Conservation (phyloP, 768 basidiomycete species). For the Amanita pallidorosea region DNA sequence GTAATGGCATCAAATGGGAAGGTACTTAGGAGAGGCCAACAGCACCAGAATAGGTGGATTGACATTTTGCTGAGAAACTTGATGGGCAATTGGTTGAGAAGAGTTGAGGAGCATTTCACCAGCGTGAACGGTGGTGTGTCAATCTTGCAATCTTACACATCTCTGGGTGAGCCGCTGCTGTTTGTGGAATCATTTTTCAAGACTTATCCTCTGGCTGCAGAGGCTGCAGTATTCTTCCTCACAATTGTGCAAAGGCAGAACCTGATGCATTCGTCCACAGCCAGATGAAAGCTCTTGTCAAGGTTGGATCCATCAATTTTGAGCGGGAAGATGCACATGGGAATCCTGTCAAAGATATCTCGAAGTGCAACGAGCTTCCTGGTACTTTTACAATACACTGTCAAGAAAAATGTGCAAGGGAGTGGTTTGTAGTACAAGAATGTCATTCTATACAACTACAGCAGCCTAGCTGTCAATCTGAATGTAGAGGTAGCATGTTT, state of each 20-base stretch:
- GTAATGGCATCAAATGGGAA: conserved; percentile 88
- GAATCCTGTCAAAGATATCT: conserved; percentile 89
- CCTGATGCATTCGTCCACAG: conserved; percentile 87
- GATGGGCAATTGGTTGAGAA: conserved; percentile 93
- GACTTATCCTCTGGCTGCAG: conserved; percentile 76
- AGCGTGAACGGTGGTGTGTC: conserved; percentile 79
- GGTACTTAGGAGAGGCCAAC: conserved; percentile 90
- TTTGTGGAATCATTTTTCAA: conserved; percentile 81
- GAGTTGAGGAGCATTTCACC: conserved; percentile 91
- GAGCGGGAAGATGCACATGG: conserved; percentile 81
- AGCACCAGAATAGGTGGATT: conserved; percentile 91
- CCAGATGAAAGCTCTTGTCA: conserved; percentile 79
- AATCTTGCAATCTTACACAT: conserved; percentile 69
- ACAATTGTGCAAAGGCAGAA: conserved; percentile 90
- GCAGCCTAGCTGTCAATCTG: no score
- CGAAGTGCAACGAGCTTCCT: conserved; percentile 64
- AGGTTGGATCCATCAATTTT: conserved; percentile 83
- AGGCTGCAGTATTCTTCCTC: conserved; percentile 93
- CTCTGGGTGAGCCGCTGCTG: conserved; percentile 70
- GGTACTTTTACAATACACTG: conserved; percentile 65
- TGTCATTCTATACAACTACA: no score
- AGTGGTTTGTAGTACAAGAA: no score
- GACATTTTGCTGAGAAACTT: conserved; percentile 87
- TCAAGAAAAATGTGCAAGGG: conserved; percentile 47
- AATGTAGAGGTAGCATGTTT: no score